Base-by-base conservation (phyloP, 441 rosid genomes). In the Populus hybrid region DNA sequence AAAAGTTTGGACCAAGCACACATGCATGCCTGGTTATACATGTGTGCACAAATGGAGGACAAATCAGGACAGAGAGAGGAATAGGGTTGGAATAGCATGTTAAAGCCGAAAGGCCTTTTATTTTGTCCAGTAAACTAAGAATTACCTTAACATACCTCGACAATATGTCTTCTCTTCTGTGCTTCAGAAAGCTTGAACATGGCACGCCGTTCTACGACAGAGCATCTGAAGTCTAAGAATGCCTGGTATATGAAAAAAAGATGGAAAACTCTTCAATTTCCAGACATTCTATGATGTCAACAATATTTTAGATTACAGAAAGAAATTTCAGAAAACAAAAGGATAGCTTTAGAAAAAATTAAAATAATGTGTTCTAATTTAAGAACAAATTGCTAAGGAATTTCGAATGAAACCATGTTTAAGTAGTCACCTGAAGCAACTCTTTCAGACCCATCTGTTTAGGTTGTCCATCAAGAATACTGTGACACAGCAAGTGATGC, bases 371-470 rank as follows among this genome's bases (percentile, higher is more conserved):
- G 21, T 21, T 50, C 10, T 70, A 12, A 35, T 28, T 14, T 30
- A n/a, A 36, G 14, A 26, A 50, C 18, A n/a, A 12, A 14, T 16
- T 42, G 30, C 19, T 6, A 57, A 67, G 12, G 26, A 69, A 23
- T 67, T 66, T 72, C 12, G 38, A 79, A 67, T 64, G 46, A 66
- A 42, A 73, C 9, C 59, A 32, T 36, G 74, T 2, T 30, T 67
- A 78, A 69, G 73, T 42, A 78, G 77, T 86, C 83, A 94, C 99
- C 97, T 95, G 93, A 84, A 95, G 97, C 81, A 95, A 53, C 69
- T 94, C 97, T 85, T 89, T 91, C 71, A 95, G 82, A 64, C 99
- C 97, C 97, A 94, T 94, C 82, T 72, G 94, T 87, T 89, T 94
- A 8, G 99, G 99, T 61, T 92, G 97, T 79, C 97, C 98, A 84